Evolutionary conservation across 192 early-diverging fungal genomes (phyloP).

Genomic region (Podila horticola): DNA sequence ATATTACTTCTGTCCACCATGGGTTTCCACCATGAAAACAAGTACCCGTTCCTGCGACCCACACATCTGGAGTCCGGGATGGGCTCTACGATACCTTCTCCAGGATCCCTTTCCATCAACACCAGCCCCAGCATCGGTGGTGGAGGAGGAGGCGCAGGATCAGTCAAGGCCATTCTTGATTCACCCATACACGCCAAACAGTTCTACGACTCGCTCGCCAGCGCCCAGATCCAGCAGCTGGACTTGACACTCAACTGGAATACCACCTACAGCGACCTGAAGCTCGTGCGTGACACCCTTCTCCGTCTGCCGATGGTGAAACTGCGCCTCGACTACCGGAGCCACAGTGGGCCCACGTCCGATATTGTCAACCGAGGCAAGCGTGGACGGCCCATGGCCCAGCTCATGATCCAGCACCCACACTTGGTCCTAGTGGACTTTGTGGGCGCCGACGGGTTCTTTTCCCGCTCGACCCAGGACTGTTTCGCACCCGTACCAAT

Average conservation of each 20-base stretch:
- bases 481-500: background rate
- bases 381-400: conserved; percentile 3
- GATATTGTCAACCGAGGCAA: conserved; percentile 13
- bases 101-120: background rate
- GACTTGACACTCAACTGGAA: conserved; percentile 11
- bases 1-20: background rate
- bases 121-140: background rate
- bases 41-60: conserved; percentile 5
- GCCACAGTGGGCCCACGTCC: conserved; percentile 2
- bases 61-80: background rate
- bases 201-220: conserved; percentile 10
- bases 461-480: conserved; percentile 5
- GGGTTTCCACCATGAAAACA: conserved; percentile 8
- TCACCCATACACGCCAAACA: conserved; percentile 1
- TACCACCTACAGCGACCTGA: conserved; percentile 13
- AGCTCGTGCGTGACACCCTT: conserved; percentile 2
- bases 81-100: background rate
- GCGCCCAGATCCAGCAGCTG: conserved; percentile 6
- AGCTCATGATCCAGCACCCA: conserved; percentile 19
- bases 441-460: conserved; percentile 10
- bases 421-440: conserved; percentile 9
- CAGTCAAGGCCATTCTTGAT: conserved; percentile 7
- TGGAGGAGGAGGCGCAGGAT: background rate
- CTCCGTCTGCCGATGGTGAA: conserved; percentile 6
- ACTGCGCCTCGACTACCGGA: conserved; percentile 6